Conservation (phyloP, 192 early-diverging fungal species). For the Thamnidium elegans region DNA sequence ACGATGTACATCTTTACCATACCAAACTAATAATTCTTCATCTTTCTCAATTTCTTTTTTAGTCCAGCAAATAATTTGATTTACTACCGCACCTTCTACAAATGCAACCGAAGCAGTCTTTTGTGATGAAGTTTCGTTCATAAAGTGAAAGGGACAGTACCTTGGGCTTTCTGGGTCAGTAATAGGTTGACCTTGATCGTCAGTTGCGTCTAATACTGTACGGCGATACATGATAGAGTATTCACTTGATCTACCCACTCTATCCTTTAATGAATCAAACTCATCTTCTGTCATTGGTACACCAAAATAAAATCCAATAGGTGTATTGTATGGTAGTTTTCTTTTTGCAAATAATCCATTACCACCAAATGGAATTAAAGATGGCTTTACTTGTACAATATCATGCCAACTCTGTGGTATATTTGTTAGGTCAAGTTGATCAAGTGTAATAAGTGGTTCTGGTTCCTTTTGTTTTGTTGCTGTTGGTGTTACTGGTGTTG, state of each 20-base stretch:
- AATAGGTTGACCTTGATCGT: constrained; percentile 74
- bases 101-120: constrained; percentile 68
- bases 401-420: constrained; percentile 59
- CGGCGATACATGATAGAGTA: constrained; percentile 90
- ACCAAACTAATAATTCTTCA: constrained; percentile 86
- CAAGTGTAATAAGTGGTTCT: neutral
- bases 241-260: constrained; percentile 71
- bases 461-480: neutral
- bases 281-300: constrained; percentile 96
- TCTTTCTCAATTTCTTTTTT: constrained; percentile 64
- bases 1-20: constrained; percentile 81
- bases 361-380: constrained; percentile 67
- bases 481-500: neutral
- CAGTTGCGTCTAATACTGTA: constrained; percentile 90
- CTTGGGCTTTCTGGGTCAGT: constrained; percentile 55
- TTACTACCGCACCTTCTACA: constrained; percentile 74
- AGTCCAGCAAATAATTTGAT: constrained; percentile 85
- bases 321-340: constrained; percentile 66
- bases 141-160: constrained; percentile 90
- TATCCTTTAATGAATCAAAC: constrained; percentile 85
- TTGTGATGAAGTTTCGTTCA: constrained; percentile 70
- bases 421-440: constrained; percentile 45
- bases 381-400: constrained; percentile 60
- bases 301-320: constrained; percentile 92
- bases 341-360: constrained; percentile 72